Base-by-base conservation (phyloP, 148 eudicot species). In the Spergularia bocconei region DNA sequence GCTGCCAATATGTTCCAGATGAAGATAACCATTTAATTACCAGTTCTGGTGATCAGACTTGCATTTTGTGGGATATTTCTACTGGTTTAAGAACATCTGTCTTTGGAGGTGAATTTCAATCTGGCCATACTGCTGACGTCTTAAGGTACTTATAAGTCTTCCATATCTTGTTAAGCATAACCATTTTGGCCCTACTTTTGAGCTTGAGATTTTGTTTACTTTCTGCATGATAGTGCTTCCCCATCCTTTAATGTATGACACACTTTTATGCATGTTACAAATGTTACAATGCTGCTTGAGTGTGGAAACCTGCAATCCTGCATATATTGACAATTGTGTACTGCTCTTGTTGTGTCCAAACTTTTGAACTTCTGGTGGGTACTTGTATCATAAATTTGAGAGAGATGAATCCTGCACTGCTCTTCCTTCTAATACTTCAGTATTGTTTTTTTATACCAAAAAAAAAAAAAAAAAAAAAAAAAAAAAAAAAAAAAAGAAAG, bases 21-120 rank as follows among this genome's bases (percentile, higher is more conserved):
- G 92, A 94, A 78, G 98, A 92, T 75, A 76, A 90, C 62, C 97
- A 91, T 77, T 82, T 95, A 55, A 87, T 95, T 79, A 95, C 98
- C 66, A 84, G 97, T 71, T 95, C 98, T 39, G 98, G 98, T 73
- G 98, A 95, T 72, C 93, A 88, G 76, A 95, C 98, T 21, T 95
- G 98, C 82, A 87, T 90, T 55, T 85, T 95, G 72, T 95, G 98
- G 98, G 98, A 95, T 85, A 85, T 92, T 59, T 90, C 93, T 66
- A 95, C 98, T 11, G 98, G 98, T 33, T 86, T 95, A 39, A 84
- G 96, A 75, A 88, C 98, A 25, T 92, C 98, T 67, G 98, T 95
- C 17, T 95, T 95, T 81, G 98, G 98, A 76, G 98, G 98, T 70
- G 98, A 95, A 87, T 92, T 89, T 84, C 98, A 92, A 71, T 95